Base-by-base conservation (phyloP, 2,329 filamentous ascomycete genomes). In the Microcyclospora pomicola region DNA sequence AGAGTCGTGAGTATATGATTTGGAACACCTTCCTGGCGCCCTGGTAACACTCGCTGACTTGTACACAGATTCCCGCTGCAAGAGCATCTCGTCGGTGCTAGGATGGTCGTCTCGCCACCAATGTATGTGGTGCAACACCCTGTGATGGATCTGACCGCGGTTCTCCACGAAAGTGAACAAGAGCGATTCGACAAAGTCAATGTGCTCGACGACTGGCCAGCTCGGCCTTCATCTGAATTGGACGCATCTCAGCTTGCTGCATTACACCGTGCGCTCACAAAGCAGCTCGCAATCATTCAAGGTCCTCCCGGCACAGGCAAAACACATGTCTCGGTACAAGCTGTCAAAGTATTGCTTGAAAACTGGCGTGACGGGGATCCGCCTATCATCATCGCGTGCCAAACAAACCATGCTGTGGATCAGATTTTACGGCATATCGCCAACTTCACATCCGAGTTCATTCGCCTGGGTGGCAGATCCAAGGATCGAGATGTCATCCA, bases 361-460 rank as follows among this genome's bases (percentile, higher is more conserved):
- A 82, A 80, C 37, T 68, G 73, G 50, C 54, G 56, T 2, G 49
- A 53, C 2, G 64, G 59, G 0, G 74, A 79, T 40, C 70, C 77
- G 7, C 82, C 82, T 0, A 77, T 95, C 24, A 68, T 94, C 14
- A 67, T 94, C 3, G 73, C 85, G 0, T 85, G 84, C 6, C 85
- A 94, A 50, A 95, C 86, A 0, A 95, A 95, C 42, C 85, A 94
- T 58, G 86, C 86, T 0, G 63, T 94, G 0, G 86, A 95, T 49
- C 86, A 94, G 53, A 65, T 95, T 0, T 64, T 94, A 0, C 61
- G 64, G 1, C 73, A 79, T 38, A 67, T 85, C 12, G 65, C 75
- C 1, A 53, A 63, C 5, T 80, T 80, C 47, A 77, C 80, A 48
- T 57, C 62, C 0, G 68, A 73, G 1, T 77, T 86, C 40, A 62